Conservation (phyloP, 2,329 filamentous ascomycete genomes). For the Penicillium sp. region DNA sequence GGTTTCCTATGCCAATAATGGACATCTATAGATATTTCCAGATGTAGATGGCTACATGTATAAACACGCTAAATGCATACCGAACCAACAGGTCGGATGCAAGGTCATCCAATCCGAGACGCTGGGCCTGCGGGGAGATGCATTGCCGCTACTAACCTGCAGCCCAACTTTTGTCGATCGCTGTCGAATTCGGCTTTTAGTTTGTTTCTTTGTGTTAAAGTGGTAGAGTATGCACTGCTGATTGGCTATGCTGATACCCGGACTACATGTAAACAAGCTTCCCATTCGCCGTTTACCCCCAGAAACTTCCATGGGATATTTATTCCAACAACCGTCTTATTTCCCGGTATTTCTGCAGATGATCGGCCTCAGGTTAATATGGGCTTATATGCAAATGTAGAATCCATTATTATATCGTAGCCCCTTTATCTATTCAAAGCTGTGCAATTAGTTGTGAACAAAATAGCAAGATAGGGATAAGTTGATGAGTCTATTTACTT, state of each 20-base stretch:
- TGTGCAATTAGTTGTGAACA: background rate
- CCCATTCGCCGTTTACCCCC: background rate
- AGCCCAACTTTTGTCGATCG: slow-evolving; percentile 4
- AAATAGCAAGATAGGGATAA: background rate
- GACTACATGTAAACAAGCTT: background rate
- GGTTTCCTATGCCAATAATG: background rate
- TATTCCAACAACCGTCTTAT: background rate
- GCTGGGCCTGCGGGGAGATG: background rate
- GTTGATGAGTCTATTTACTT: background rate
- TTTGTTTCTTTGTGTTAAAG: background rate
- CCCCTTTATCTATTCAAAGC: background rate
- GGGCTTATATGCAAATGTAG: background rate
- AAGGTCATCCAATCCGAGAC: background rate
- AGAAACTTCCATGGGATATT: background rate
- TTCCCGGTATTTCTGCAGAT: background rate
- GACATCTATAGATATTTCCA: background rate
- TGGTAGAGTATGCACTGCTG: background rate
- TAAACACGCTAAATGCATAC: background rate
- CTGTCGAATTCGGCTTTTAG: background rate
- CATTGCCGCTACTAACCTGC: background rate
- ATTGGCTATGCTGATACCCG: background rate
- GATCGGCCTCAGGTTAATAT: background rate
- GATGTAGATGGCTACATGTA: background rate
- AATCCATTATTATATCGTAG: background rate
- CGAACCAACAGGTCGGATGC: background rate